These are phyloP conservation scores for Ophiostoma sp. DNA, from an alignment of 2,329 filamentous ascomycete species.

Conservation along the genomic window DNA sequence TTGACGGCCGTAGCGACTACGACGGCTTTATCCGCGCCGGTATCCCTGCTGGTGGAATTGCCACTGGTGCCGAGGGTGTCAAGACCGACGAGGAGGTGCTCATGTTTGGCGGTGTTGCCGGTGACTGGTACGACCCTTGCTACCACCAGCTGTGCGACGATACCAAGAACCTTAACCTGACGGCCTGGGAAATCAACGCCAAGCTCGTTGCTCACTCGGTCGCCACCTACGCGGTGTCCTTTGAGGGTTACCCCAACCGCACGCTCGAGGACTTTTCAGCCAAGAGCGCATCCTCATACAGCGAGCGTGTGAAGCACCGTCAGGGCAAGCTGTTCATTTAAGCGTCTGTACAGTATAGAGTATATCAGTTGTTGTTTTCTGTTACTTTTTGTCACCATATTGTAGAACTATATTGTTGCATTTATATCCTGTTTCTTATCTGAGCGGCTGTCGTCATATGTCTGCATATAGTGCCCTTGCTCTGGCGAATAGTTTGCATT, in stretches of 20 bases:
- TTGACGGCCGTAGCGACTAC: slow-evolving; percentile 77
- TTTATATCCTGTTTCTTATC: neutral
- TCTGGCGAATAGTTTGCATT: neutral
- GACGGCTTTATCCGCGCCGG: slow-evolving; percentile 68
- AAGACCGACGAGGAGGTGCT: slow-evolving; percentile 63
- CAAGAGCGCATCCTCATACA: slow-evolving; percentile 32
- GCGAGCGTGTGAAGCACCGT: slow-evolving; percentile 41
- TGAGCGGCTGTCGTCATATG: neutral
- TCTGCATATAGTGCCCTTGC: neutral
- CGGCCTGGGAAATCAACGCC: slow-evolving; percentile 57
- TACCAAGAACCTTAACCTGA: slow-evolving; percentile 52
- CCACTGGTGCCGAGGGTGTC: slow-evolving; percentile 70
- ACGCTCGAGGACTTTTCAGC: slow-evolving; percentile 30
- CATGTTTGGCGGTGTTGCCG: slow-evolving; percentile 67
- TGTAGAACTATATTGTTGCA: neutral
- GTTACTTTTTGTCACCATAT: neutral
- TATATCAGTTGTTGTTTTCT: neutral
- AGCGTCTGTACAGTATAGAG: neutral
- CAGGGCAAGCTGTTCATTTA: slow-evolving; percentile 46
- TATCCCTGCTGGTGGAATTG: slow-evolving; percentile 70
- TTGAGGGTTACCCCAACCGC: slow-evolving; percentile 60
- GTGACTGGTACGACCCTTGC: slow-evolving; percentile 54
- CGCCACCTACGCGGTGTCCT: slow-evolving; percentile 62
- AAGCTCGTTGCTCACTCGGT: slow-evolving; percentile 67
- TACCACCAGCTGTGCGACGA: slow-evolving; percentile 61